These are phyloP conservation scores for Catunica adiposa DNA, from an alignment of 2,329 filamentous ascomycete species.

Conservation along the genomic window DNA sequence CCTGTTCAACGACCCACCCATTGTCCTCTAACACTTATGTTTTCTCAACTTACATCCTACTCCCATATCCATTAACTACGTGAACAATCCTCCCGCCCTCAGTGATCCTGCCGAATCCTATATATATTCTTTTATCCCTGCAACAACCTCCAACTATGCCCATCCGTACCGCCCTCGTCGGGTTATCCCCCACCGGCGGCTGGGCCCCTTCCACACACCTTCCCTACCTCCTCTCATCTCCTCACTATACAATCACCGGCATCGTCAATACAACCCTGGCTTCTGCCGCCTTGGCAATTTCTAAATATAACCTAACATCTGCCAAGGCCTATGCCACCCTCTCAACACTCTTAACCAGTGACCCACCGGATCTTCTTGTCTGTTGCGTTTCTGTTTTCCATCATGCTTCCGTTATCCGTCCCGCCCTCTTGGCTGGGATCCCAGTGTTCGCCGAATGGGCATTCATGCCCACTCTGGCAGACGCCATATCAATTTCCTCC, in stretches of 20 bases:
- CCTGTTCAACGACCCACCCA: no score
- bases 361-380: constrained; percentile 37
- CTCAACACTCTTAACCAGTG: constrained; percentile 29
- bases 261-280: constrained; percentile 33
- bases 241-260: constrained; percentile 32
- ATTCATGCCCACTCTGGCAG: constrained; percentile 28
- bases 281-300: constrained; percentile 28
- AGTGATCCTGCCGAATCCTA: no score
- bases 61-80: no score
- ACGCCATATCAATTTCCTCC: constrained; percentile 26
- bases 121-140: no score
- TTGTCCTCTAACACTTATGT: no score
- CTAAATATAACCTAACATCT: constrained; percentile 25
- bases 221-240: constrained; percentile 26
- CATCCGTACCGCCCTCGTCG: no score
- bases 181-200: no score
- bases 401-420: constrained; percentile 29
- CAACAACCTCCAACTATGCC: no score
- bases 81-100: no score
- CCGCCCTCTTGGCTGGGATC: constrained; percentile 36
- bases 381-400: constrained; percentile 36
- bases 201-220: constrained; percentile 20
- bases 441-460: constrained; percentile 42
- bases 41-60: no score
- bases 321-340: constrained; percentile 32